Evolutionary conservation across 2,329 filamentous ascomycete genomes (phyloP), one percentile per base, ranked within the genome.

Genomic region (Aureobasidium sp.): DNA sequence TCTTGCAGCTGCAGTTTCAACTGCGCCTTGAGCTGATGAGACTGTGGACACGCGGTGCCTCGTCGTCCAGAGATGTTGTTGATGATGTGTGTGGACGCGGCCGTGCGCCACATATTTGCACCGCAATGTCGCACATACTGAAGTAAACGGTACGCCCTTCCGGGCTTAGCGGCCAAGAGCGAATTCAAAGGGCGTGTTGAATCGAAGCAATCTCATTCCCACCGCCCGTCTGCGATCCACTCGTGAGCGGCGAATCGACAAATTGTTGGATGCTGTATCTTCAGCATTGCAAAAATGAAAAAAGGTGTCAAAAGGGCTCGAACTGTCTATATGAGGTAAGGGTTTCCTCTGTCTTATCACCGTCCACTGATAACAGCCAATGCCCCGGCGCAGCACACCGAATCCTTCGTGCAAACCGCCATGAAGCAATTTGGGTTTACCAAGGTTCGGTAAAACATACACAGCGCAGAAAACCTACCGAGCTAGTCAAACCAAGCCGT

Each of bases 91-190:
- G 27, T 44, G 31, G 42, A 44, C 17, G 6, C 8, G 37, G 20
- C 53, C 41, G 39, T 44, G 37, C 53, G 53, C 31, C 12, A 34
- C 31, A 25, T 56, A 34, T 12, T 45, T 44, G 41, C 17, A 44
- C n/a, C 53, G 41, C 17, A 22, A 25, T 36, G 53, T 57, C 53
- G 53, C 39, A 36, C 34, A 57, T 45, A 57, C 53, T 45, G 39
- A 36, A 41, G 25, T 34, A 57, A 57, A 57, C 53, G 53, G 53
- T 45, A 57, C 53, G 53, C 53, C 41, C 41, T 44, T 36, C 41
- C 27, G 29, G n/a, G 52, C 39, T 25, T 57, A 57, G 53, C 39
- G 53, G 20, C n/a, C 39, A 57, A 37, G 17, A 48, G 41, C 37
- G 53, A 36, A 25, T 45, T n/a, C 17, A 31, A 42, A 41, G 49